phyloP scores from a whole-genome alignment of 225 moss, liverwort and hornwort species.

The Pseudoscleropodium purum region DNA sequence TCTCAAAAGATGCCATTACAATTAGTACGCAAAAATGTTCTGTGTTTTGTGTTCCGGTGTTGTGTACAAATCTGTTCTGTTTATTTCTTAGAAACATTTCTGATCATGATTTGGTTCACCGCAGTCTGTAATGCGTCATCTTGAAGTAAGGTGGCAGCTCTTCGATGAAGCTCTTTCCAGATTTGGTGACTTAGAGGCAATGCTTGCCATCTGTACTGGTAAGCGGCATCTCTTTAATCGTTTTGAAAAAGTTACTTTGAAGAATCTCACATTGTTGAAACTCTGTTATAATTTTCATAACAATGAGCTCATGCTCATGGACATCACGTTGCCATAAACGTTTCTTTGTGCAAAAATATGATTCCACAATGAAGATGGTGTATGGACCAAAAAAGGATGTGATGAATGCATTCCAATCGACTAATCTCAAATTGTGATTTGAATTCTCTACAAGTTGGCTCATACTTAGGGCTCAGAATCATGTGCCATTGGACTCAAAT shows the following conservation, averaged over 20 bases:
- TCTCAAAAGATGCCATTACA: not conserved
- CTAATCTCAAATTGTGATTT: too few species aligned
- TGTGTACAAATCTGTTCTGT: not conserved
- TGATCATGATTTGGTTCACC: not conserved
- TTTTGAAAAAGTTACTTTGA: not conserved
- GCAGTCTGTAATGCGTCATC: slow-evolving; percentile 66
- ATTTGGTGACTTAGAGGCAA: slow-evolving; percentile 78
- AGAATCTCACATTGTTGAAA: not conserved
- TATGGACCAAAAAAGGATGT: not conserved
- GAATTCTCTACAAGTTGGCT: too few species aligned
- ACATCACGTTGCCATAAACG: not conserved
- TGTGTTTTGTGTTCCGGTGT: not conserved
- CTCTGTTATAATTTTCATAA: not conserved
- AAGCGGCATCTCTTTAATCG: not conserved
- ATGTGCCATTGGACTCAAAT: too few species aligned
- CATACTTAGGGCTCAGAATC: too few species aligned
- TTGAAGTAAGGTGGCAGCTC: slow-evolving; percentile 87
- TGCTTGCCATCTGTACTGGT: slow-evolving; percentile 90
- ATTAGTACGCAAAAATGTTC: not conserved
- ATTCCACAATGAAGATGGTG: not conserved
- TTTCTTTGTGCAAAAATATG: not conserved
- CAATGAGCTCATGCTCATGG: not conserved
- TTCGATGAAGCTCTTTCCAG: slow-evolving; percentile 85
- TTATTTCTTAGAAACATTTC: not conserved
- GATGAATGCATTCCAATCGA: not conserved